Base-by-base conservation (phyloP, 805 yeast species). In the Yarrowia bubula region DNA sequence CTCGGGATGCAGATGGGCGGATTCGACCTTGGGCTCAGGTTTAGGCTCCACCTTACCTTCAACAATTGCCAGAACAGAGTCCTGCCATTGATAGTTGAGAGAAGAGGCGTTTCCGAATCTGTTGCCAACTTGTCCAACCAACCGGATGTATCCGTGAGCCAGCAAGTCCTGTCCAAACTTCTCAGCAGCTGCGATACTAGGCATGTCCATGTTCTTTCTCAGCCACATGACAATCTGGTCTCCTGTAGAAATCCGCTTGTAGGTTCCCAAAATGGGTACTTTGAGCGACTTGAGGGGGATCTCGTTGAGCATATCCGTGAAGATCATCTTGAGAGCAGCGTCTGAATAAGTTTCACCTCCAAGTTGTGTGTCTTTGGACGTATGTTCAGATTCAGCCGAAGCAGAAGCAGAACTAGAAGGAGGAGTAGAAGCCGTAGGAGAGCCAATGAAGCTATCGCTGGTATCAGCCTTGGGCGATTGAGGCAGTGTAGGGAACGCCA, bases 21-120 rank as follows among this genome's bases (percentile, higher is more conserved):
- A 47, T n/a, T 55, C 47, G 2, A n/a, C 1, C 35, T 28, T 39
- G 28, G 33, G 35, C 22, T 48, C 55, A 8, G 31, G 4, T 3
- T 22, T 8, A 6, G 42, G 2, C 33, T 35, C 58, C 1, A 22
- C 38, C 14, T 51, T 38, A 7, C 58, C 58, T 43, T 37, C 58
- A 22, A 51, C 11, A 8, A 51, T 37, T 3, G 58, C 58, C 58
- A 51, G 37, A 11, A 31, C 4, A 11, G 47, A 55, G 13, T 84
- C 84, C 70, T 82, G 86, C 95, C 96, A 90, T 74, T 90, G 96
- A 71, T 89, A 90, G 69, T 79, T 80, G 67, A 85, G 84, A 58
- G 84, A 84, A 4, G 90, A 83, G 10, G 92, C 84, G 74, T 87
- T 88, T 43, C 85, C 88, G 74, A 90, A 90, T 65, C 75, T 78